Evolutionary conservation across 148 eudicot genomes (phyloP).

Genomic region (Cornus suecica): DNA sequence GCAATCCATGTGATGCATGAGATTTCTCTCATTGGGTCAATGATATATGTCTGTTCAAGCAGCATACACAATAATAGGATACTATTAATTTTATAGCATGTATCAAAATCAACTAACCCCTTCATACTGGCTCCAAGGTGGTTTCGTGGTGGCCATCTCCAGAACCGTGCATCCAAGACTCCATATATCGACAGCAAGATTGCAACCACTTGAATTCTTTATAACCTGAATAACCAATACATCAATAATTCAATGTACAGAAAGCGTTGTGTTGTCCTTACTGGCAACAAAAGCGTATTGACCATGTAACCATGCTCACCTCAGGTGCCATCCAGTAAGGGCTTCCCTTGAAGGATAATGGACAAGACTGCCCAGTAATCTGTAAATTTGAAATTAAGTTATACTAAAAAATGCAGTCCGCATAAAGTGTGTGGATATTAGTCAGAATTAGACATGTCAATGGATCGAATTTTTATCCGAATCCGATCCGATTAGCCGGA

Average conservation of each 20-base stretch:
- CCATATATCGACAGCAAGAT: slow-evolving; percentile 80
- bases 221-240: slow-evolving; percentile 43
- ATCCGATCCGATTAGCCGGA: too few species aligned
- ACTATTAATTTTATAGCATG: background rate
- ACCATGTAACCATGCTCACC: slow-evolving; percentile 31
- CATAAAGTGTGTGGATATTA: too few species aligned
- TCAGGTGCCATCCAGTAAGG: slow-evolving; percentile 86
- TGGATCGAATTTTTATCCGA: too few species aligned
- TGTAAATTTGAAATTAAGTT: slow-evolving; percentile 21
- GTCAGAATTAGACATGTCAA: too few species aligned
- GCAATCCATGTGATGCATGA: slow-evolving; percentile 4
- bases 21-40: background rate
- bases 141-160: slow-evolving; percentile 83
- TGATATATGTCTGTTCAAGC: background rate
- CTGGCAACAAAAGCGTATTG: background rate
- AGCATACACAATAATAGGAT: background rate
- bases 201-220: slow-evolving; percentile 48
- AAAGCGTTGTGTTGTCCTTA: slow-evolving; percentile 8
- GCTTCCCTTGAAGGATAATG: slow-evolving; percentile 69
- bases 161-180: slow-evolving; percentile 88
- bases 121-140: slow-evolving; percentile 85
- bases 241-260: background rate
- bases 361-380: slow-evolving; percentile 50
- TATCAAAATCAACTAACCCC: slow-evolving; percentile 49
- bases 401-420: background rate